Evolutionary conservation across 352 stramenopile species (phyloP).

Genomic region (Globisporangium cederbergense): DNA sequence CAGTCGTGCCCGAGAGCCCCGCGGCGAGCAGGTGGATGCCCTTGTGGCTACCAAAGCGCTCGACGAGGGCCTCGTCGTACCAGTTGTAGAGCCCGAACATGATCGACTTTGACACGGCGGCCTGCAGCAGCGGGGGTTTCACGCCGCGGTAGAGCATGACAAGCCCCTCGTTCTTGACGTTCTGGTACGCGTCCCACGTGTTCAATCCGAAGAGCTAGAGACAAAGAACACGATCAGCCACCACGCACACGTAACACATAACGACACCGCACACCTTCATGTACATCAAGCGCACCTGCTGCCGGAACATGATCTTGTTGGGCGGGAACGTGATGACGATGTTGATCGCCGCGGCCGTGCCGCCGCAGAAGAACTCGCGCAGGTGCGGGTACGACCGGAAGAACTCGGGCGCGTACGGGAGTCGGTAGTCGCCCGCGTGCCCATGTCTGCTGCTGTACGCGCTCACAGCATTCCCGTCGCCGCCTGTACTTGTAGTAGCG

Average conservation of each 20-base stretch:
- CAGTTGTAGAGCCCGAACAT: slow-evolving; percentile 91
- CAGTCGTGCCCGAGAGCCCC: slow-evolving; percentile 70
- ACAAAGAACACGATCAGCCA: slow-evolving; percentile 5
- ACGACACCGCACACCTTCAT: neutral
- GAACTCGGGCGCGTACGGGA: slow-evolving; percentile 21
- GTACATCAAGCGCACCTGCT: slow-evolving; percentile 52
- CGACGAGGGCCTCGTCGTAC: slow-evolving; percentile 62
- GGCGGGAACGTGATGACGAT: slow-evolving; percentile 85
- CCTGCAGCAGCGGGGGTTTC: slow-evolving; percentile 78
- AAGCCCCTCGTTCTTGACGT: slow-evolving; percentile 57
- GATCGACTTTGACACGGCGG: slow-evolving; percentile 83
- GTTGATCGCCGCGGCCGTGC: slow-evolving; percentile 81
- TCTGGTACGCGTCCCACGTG: slow-evolving; percentile 65
- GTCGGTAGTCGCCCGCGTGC: neutral
- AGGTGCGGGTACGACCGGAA: slow-evolving; percentile 63
- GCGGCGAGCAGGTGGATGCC: slow-evolving; percentile 57
- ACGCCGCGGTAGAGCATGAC: slow-evolving; percentile 81
- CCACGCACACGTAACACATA: neutral
- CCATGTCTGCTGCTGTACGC: neutral
- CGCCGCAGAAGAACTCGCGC: slow-evolving; percentile 80
- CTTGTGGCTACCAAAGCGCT: slow-evolving; percentile 36
- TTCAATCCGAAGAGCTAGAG: slow-evolving; percentile 70
- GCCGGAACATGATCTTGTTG: slow-evolving; percentile 91
- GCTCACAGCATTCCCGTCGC: neutral
- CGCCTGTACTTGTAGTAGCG: neutral